phyloP scores from a whole-genome alignment of 352 stramenopile genomes.

The Aphanomyces astaci region DNA sequence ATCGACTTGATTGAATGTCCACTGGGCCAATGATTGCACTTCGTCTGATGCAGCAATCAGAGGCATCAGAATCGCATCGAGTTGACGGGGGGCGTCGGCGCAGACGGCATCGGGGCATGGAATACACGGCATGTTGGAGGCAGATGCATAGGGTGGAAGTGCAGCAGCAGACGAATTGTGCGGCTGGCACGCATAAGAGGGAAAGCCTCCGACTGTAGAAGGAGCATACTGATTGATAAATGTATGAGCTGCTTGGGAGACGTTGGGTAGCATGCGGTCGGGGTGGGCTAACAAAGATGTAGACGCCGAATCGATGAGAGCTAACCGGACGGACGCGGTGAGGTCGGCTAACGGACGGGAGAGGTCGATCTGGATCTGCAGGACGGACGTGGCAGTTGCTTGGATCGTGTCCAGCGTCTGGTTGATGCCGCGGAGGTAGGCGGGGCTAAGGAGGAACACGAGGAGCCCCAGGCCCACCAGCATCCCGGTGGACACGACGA shows the following conservation, averaged over 20 bases:
- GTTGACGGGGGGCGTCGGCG: background rate
- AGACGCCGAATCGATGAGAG: too few species aligned
- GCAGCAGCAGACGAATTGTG: background rate
- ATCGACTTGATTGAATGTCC: background rate
- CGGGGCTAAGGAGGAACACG: background rate
- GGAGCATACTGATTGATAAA: background rate
- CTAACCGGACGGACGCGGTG: background rate
- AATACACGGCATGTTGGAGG: background rate
- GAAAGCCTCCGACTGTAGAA: background rate
- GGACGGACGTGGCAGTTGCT: background rate
- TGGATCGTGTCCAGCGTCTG: background rate
- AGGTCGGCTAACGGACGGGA: background rate
- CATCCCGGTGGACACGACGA: background rate
- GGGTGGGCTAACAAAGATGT: too few species aligned
- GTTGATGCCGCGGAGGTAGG: background rate
- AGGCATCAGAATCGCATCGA: background rate
- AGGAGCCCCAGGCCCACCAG: background rate
- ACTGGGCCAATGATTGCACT: background rate
- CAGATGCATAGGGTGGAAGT: too few species aligned
- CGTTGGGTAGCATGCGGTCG: background rate
- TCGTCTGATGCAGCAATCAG: background rate
- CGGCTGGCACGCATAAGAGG: background rate
- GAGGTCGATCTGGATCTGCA: background rate
- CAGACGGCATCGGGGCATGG: slow-evolving; percentile 1
- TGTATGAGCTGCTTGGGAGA: background rate